Percentiles rank a stretch among this genome's conserved stretches.
phyloP scores from a whole-genome alignment of 805 yeast genomes.

The Cyberlindnera nakhonratchasimensis region DNA sequence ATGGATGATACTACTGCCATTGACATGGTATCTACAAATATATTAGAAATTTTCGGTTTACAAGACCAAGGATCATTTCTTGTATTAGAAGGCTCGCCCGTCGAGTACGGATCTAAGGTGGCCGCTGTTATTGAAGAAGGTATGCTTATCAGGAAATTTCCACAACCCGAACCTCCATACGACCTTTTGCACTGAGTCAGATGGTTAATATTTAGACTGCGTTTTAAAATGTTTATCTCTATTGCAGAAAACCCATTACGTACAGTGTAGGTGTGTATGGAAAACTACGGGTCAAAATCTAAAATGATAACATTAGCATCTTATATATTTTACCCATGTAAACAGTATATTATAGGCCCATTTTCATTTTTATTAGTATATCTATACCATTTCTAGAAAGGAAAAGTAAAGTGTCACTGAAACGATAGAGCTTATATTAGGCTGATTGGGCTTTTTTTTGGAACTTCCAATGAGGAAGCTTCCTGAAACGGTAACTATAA shows the following conservation, averaged over 20 bases:
- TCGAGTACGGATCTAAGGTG: conserved; percentile 6
- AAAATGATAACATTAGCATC: too few relatives aligned
- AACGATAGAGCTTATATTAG: too few relatives aligned
- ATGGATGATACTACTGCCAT: background rate
- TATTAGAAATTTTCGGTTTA: conserved; percentile 3
- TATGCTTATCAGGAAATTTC: conserved; percentile 3
- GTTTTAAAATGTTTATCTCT: too few relatives aligned
- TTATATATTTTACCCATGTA: too few relatives aligned
- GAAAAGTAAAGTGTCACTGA: too few relatives aligned
- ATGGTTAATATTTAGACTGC: background rate
- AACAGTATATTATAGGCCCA: too few relatives aligned
- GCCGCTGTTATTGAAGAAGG: conserved; percentile 8
- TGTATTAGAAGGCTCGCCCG: conserved; percentile 9
- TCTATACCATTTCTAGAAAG: too few relatives aligned
- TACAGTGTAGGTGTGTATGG: too few relatives aligned
- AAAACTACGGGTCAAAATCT: too few relatives aligned
- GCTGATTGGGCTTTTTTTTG: too few relatives aligned
- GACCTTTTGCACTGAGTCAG: conserved; percentile 1
- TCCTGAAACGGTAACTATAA: background rate
- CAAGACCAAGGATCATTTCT: conserved; percentile 1
- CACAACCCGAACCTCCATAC: conserved; percentile 6
- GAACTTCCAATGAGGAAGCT: background rate
- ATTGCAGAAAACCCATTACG: too few relatives aligned
- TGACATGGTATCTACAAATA: conserved; percentile 4
- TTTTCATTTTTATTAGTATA: too few relatives aligned